phyloP scores from a whole-genome alignment of 225 moss, liverwort and hornwort species.

The Rhytidiadelphus loreus region DNA sequence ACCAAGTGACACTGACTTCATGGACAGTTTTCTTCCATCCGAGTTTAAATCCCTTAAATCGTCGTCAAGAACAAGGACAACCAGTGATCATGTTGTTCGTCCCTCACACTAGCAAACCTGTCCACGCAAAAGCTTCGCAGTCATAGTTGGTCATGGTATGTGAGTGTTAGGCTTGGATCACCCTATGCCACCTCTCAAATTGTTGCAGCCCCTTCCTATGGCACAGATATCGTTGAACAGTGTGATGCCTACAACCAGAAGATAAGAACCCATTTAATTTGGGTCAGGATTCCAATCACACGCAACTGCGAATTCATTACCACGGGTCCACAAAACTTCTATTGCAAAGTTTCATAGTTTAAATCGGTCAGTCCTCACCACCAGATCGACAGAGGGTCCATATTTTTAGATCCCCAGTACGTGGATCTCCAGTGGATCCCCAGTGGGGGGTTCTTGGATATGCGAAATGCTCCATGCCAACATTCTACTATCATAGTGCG shows the following conservation, averaged over 20 bases:
- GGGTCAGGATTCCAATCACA: not conserved
- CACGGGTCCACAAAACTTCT: not conserved
- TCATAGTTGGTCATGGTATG: too few relatives aligned
- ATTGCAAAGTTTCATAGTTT: not conserved
- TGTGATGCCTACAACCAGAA: not conserved
- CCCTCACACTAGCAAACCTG: too few relatives aligned
- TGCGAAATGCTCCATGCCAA: not conserved
- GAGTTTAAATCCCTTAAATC: too few relatives aligned
- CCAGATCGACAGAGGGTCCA: not conserved
- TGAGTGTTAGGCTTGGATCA: too few relatives aligned
- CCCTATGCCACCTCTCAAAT: too few relatives aligned
- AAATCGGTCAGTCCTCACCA: not conserved
- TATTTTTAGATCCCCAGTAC: not conserved
- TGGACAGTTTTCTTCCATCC: too few relatives aligned
- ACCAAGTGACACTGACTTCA: too few relatives aligned
- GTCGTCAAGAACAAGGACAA: too few relatives aligned
- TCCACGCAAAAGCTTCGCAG: too few relatives aligned
- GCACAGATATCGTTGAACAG: not conserved
- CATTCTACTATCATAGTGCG: not conserved
- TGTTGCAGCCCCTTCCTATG: not conserved
- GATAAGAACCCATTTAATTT: not conserved
- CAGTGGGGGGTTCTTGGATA: not conserved
- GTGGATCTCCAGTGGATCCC: not conserved
- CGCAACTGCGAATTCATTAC: not conserved
- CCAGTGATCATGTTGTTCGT: too few relatives aligned